Base-by-base conservation (phyloP, 805 yeast genomes). In the Candida chilensis region DNA sequence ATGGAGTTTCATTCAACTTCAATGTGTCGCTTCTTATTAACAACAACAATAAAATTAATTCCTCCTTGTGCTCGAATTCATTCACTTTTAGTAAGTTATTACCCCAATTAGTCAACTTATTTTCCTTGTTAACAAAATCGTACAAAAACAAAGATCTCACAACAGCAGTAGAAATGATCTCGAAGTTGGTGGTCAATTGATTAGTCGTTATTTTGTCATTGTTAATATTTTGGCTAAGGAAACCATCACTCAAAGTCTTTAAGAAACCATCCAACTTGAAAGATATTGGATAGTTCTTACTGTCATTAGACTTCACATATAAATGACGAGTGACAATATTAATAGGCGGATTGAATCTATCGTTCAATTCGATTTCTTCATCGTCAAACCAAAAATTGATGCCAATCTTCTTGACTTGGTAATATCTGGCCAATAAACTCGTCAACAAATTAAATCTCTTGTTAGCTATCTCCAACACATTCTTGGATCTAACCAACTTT, bases 341-440 rank as follows among this genome's bases (percentile, higher is more conserved):
- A 2, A 71, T 45, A 1, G 82, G 64, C 5, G 83, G 81, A 4
- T 65, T 54, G 27, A 68, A 43, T 41, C 79, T 65, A 40, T 71
- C 76, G 13, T 64, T 65, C 17, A 80, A 47, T 31, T 64, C 66
- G 16, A 54, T 40, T 15, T 52, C 47, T 7, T 42, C 31, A 26
- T 57, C 48, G 38, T 74, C 66, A 56, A 62, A 79, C 79, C 81
- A 79, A 36, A 57, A 70, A 12, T 57, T 49, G 16, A 69, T 70
- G 27, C 64, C 57, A 22, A 84, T 64, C 33, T 68, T 74, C 47
- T 79, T 82, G 35, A 71, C 78, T 48, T 88, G 96, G 50, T 76
- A 86, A 54, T 84, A 90, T 48, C 97, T 76, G 38, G 85, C 78
- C 42, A 87, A 67, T 16, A 78, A 70, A 40, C 74, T 77, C 11